A percentile compares a stretch with the other conserved stretches of the same genome.
Conservation (phyloP, 139 green algal species). For the Micractinium sp. region DNA sequence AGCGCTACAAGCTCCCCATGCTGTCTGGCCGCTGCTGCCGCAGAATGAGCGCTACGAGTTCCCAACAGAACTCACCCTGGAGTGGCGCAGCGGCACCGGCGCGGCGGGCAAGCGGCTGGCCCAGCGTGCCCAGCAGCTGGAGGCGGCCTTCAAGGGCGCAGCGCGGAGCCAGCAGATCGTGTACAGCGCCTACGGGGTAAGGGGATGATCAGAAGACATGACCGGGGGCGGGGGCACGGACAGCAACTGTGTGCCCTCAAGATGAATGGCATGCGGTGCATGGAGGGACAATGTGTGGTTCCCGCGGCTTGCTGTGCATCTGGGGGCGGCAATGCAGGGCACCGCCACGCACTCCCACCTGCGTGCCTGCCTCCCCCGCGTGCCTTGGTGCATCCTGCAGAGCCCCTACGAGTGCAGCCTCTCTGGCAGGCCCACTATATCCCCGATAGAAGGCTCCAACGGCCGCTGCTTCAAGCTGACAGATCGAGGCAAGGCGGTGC, state of each 20-base stretch:
- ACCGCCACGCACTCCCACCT: neutral
- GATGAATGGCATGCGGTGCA: too few species aligned
- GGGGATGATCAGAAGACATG: too few species aligned
- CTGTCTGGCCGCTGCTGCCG: neutral
- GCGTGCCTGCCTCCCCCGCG: neutral
- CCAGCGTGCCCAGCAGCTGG: neutral
- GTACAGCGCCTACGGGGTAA: slow-evolving; percentile 33
- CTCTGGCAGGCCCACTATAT: neutral
- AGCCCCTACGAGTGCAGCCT: slow-evolving; percentile 30
- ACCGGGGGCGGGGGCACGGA: too few species aligned
- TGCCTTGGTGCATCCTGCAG: neutral
- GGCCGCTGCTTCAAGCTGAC: neutral
- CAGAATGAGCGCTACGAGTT: slow-evolving; percentile 38
- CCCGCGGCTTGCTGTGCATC: neutral
- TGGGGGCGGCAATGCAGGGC: too few species aligned
- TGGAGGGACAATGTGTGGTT: too few species aligned
- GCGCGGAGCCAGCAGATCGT: neutral
- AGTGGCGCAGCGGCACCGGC: neutral
- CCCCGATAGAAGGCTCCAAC: neutral
- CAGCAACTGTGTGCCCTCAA: too few species aligned
- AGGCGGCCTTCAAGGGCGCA: neutral
- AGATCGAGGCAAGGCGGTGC: neutral
- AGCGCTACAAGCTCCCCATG: slow-evolving; percentile 1
- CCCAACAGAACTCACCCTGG: neutral
- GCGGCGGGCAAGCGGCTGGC: neutral